These are phyloP conservation scores for Fusarium siculi DNA, from an alignment of 2,329 filamentous ascomycete genomes.

Conservation along the genomic window DNA sequence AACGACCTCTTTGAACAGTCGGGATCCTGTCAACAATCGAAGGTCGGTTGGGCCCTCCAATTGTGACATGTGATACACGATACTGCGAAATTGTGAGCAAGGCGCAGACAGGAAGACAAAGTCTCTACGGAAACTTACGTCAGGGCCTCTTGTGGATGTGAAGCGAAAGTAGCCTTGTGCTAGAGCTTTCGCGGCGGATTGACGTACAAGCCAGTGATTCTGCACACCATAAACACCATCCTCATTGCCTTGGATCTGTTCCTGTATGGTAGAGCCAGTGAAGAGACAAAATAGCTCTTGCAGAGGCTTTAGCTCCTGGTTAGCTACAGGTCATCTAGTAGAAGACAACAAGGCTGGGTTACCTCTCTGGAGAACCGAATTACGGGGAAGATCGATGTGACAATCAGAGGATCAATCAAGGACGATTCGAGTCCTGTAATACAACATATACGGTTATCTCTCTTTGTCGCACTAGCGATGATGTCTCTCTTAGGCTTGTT, in stretches of 20 bases:
- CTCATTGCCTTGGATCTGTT: rapidly evolving
- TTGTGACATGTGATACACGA: rapidly evolving
- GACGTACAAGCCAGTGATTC: background rate
- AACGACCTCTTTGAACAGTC: rapidly evolving
- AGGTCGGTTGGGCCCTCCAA: background rate
- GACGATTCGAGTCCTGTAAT: background rate
- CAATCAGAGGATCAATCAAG: background rate
- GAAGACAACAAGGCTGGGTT: rapidly evolving
- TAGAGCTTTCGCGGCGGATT: background rate
- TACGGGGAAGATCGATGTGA: background rate
- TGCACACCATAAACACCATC: rapidly evolving
- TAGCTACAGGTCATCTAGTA: rapidly evolving
- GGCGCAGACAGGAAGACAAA: background rate
- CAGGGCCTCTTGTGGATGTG: rapidly evolving
- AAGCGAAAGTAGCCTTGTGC: background rate
- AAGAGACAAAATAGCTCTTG: background rate
- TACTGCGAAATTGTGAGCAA: background rate
- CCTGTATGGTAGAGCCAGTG: background rate
- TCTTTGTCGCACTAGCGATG: background rate
- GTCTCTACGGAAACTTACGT: background rate
- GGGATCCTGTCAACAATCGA: background rate
- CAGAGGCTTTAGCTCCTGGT: rapidly evolving
- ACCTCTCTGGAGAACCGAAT: background rate
- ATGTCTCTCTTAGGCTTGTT: background rate
- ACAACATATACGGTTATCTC: background rate